Conservation (phyloP, 495 filamentous ascomycete genomes). For the Hypoxylon crocopeplum region DNA sequence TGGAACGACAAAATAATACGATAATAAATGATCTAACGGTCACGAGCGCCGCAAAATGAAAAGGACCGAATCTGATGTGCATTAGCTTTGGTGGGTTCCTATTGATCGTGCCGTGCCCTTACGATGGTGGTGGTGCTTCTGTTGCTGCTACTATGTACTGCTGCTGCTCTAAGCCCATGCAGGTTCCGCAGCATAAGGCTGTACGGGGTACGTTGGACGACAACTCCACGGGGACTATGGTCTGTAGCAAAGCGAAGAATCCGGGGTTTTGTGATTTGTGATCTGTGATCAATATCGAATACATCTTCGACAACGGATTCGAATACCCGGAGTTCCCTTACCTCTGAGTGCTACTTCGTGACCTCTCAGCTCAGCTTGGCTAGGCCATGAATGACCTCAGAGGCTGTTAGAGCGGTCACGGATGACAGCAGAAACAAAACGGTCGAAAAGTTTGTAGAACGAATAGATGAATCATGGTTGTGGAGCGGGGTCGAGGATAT, state of each 20-base stretch:
- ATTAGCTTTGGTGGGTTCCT: constrained; percentile 19
- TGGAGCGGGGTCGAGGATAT: constrained; percentile 12
- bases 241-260: not conserved
- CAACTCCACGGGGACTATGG: not conserved
- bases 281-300: too few relatives aligned
- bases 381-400: constrained; percentile 13
- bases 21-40: constrained; percentile 18
- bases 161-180: not conserved
- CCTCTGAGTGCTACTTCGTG: constrained; percentile 15
- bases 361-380: constrained; percentile 21
- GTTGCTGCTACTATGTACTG: too few relatives aligned
- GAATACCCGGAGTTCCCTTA: too few relatives aligned
- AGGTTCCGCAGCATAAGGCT: constrained; percentile 14
- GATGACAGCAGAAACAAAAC: not conserved
- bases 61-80: constrained; percentile 38
- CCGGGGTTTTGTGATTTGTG: too few relatives aligned
- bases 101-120: constrained; percentile 10
- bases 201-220: constrained; percentile 6
- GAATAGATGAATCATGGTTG: constrained; percentile 16
- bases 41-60: constrained; percentile 28
- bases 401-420: not conserved
- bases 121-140: too few relatives aligned
- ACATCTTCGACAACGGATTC: too few relatives aligned
- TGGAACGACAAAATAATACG: constrained; percentile 1
- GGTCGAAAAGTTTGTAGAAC: not conserved